Percentiles rank a stretch among this genome's conserved stretches.
These are phyloP conservation scores for Botrytis deweyae DNA, from an alignment of 2,329 filamentous ascomycete species.

Conservation along the genomic window DNA sequence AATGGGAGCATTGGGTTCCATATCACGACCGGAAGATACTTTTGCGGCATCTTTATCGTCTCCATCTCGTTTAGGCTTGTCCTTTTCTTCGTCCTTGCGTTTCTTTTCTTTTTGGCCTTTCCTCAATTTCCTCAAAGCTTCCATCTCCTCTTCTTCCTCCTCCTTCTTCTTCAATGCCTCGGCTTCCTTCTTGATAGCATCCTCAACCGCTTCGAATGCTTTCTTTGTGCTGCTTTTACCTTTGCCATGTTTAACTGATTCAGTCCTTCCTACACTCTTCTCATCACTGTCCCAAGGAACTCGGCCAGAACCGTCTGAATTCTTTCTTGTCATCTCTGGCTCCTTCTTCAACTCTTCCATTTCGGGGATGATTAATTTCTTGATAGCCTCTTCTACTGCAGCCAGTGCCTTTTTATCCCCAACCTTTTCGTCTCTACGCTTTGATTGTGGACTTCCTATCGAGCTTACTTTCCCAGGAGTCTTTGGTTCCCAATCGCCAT, in stretches of 20 bases:
- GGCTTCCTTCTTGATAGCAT: slow-evolving; percentile 22
- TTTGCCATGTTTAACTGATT: slow-evolving; percentile 19
- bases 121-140: slow-evolving; percentile 20
- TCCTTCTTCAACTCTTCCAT: slow-evolving; percentile 22
- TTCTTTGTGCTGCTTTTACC: slow-evolving; percentile 21
- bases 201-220: slow-evolving; percentile 21
- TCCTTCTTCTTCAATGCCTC: slow-evolving; percentile 21
- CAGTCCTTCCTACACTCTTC: slow-evolving; percentile 16
- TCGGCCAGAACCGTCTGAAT: slow-evolving; percentile 12
- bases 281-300: slow-evolving; percentile 21
- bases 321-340: slow-evolving; percentile 14
- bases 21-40: slow-evolving; percentile 1
- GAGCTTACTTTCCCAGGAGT: slow-evolving; percentile 4
- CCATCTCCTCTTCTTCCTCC: slow-evolving; percentile 19
- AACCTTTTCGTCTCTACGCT: slow-evolving; percentile 17
- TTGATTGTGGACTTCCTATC: slow-evolving; percentile 16
- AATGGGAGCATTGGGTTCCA: not conserved
- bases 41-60: slow-evolving; percentile 20
- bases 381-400: slow-evolving; percentile 21
- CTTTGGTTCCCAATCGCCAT: slow-evolving; percentile 20
- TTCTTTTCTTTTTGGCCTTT: slow-evolving; percentile 18
- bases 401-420: slow-evolving; percentile 20
- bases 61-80: slow-evolving; percentile 11
- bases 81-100: slow-evolving; percentile 22
- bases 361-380: slow-evolving; percentile 18